Evolutionary conservation across 2,329 filamentous ascomycete genomes (phyloP), one percentile per base, ranked within the genome.

Genomic region (Calonectria pseudoreteaudii): DNA sequence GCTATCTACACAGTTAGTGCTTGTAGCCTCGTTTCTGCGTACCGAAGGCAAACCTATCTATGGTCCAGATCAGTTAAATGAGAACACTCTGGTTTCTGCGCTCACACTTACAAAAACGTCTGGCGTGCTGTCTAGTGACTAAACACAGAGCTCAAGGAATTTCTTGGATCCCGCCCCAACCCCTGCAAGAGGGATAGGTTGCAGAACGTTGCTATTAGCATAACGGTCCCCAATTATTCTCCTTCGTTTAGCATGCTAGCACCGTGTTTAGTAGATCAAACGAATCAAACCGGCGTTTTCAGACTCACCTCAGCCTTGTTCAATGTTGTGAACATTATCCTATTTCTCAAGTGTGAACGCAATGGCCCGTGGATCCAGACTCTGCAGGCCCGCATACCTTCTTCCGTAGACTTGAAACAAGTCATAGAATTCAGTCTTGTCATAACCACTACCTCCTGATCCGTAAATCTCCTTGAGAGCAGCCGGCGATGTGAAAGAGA

Each of bases 191-290:
- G 91, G 88, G 3, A 85, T 84, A 6, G 87, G 81, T 36, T 88
- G 89, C 84, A 93, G 88, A 65, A 94, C 85, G 79, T 93, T 94
- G 68, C 89, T 91, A 82, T 94, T 94, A 36, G 92, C 90, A 81
- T 94, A 94, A 36, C 91, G 87, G 79, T 93, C 91, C 1, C 92
- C 92, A 56, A 94, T 86, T 62, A 92, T 85, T 34, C 91, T 87
- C 80, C 92, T 93, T 73, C 91, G 88, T 75, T 88, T 90, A 36
- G 90, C 90, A 79, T 94, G 93, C 90, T 93, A n/a, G 66, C 47
- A 49, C 34, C 64, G 49, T 47, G 2, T 31, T 75, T 58, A 74
- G 66, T 18, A 28, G 31, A 41, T 31, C 11, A 60, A 20, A 14
- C 36, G n/a, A 47, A 44, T 20, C 36, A 8, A 28, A 7, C 6